Conservation (phyloP, 257 asterid genomes). For the Penstemon davidsonii region DNA sequence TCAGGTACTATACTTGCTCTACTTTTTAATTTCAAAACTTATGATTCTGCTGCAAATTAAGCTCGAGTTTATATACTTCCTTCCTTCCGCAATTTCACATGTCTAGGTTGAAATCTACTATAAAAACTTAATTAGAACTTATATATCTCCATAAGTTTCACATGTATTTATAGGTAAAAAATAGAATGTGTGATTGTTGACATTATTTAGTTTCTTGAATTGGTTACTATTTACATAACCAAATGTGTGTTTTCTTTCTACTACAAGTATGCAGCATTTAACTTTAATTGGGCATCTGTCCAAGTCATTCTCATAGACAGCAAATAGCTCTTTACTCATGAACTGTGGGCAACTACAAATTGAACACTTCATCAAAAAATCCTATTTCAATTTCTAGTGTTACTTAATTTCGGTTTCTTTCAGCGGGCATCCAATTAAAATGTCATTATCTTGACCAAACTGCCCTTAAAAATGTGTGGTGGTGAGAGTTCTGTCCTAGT, state of each 20-base stretch:
- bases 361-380: background rate
- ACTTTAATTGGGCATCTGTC: constrained; percentile 1
- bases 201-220: background rate
- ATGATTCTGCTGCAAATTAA: constrained; percentile 5
- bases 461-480: constrained; percentile 46
- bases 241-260: background rate
- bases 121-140: background rate
- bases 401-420: background rate
- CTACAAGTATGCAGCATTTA: constrained; percentile 20
- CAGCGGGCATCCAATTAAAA: background rate
- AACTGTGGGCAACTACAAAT: constrained; percentile 26
- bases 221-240: background rate
- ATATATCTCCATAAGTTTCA: background rate
- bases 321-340: constrained; percentile 31
- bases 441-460: constrained; percentile 29
- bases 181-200: background rate
- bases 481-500: background rate
- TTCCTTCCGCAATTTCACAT: background rate
- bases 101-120: background rate
- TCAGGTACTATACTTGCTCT: background rate
- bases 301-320: constrained; percentile 44
- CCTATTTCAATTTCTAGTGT: background rate
- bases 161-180: background rate
- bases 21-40: constrained; percentile 4
- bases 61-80: background rate